Evolutionary conservation across 768 basidiomycete genomes (phyloP).

Genomic region (Amanita jacksonii): DNA sequence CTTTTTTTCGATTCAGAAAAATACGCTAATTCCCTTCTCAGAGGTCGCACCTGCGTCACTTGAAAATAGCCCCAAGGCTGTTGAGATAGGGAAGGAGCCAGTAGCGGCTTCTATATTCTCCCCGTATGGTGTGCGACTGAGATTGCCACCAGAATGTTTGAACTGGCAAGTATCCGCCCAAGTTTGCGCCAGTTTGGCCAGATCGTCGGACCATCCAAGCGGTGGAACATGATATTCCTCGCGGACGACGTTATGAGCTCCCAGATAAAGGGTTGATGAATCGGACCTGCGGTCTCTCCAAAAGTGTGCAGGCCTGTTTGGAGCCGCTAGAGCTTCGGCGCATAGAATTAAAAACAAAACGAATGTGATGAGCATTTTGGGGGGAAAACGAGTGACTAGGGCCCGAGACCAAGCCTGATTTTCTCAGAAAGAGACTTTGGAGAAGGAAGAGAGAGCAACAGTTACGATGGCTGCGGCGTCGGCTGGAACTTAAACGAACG

Average conservation of each 20-base stretch:
- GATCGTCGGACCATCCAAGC: conserved; percentile 38
- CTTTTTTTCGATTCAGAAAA: conserved; percentile 15
- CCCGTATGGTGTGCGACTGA: conserved; percentile 35
- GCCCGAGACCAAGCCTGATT: conserved; percentile 3
- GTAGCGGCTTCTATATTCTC: conserved; percentile 50
- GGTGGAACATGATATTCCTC: conserved; percentile 28
- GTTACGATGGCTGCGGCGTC: no score
- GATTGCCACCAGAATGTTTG: conserved; percentile 33
- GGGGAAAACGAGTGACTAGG: conserved; percentile 12
- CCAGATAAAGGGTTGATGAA: conserved; percentile 24
- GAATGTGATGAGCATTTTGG: conserved; percentile 10
- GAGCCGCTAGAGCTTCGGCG: no score
- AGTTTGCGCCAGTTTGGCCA: conserved; percentile 35
- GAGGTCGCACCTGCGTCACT: conserved; percentile 33
- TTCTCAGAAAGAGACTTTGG: no score
- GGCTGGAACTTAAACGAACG: no score
- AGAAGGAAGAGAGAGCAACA: no score
- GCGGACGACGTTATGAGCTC: conserved; percentile 40
- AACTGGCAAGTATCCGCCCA: conserved; percentile 47
- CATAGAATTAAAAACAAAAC: no score
- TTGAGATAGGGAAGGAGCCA: conserved; percentile 30
- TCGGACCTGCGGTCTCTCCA: neutral
- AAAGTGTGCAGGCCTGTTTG: no score
- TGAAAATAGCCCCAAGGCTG: conserved; percentile 40
- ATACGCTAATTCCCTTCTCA: neutral